Evolutionary conservation across 805 yeast genomes (phyloP), one percentile per base, ranked within the genome.

Genomic region (Tanozyma kutaoensis): DNA sequence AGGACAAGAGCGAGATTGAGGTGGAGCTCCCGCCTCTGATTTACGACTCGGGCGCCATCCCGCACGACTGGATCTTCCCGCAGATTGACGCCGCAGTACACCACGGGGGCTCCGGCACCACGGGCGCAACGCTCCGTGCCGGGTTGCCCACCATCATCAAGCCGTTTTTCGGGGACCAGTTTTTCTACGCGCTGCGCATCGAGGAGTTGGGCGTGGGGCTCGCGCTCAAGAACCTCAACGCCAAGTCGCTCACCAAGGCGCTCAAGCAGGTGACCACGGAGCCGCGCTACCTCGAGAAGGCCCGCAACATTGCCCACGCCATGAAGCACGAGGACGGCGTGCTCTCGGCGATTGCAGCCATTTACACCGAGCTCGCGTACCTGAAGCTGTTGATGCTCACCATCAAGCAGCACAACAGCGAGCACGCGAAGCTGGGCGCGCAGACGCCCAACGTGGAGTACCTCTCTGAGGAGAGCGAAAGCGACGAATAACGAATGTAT

Each of bases 81-180:
- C 72, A 70, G 34, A 59, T 88, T 24, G 95, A 88, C 52, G 95
- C 88, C 0, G 94, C 94, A 0, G 95, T 88, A 4, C 97, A 88
- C 46, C 97, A 88, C 47, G 97, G 97, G 22, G 97, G 97, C 0
- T 77, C 94, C 0, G 97, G 97, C 2, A 82, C 96, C 0, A 88
- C 96, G 0, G 97, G 97, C 6, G 95, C 95, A 0, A 68, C 93
- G 2, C 48, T 88, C 29, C 60, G 86, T 34, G 77, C 80, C 10
- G 97, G 97, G 0, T 49, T 79, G 18, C 96, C 97, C 1, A 84
- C 94, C 0, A 66, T 88, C 19, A 72, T 88, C 40, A 88, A 86
- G 48, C 97, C 97, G 2, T 88, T 88, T 44, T 88, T 88, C 48
- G 97, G 95, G 0, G 97, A 88, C 50, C 97, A 88, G 51, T 86